Evolutionary conservation across 441 rosid species (phyloP), one percentile per base, ranked within the genome.

Genomic region (Manihot esculenta): DNA sequence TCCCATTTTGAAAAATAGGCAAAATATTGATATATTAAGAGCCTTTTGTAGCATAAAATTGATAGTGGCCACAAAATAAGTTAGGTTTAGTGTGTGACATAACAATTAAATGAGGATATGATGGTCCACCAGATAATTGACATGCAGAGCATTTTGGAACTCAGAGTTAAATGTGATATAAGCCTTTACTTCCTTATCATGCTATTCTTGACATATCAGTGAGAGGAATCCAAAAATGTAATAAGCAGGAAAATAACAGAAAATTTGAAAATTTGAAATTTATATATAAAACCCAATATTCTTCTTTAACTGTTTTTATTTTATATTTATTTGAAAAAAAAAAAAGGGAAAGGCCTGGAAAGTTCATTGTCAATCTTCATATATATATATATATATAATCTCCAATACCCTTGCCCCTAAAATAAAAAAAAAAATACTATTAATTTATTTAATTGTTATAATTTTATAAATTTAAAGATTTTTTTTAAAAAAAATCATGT

Each of bases 121-220:
- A 47, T 15, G 44, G n/a, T 35, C 20, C 5, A 21, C 60, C 48
- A 66, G 51, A 17, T 3, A 68, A 21, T 54, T 68, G 62, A 55
- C 62, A 23, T 3, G 33, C 14, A 41, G 15, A 56, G 23, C 49
- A 55, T 68, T 55, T 68, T 55, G 62, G 62, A 54, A n/a, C 71
- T 68, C 71, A 68, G 23, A 55, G 21, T 41, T 55, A 33, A 53
- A 18, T 67, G 9, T 33, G 3, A 21, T 23, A 55, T 1, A 55
- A 54, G 33, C 55, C 38, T 44, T 63, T 64, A 41, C 57, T 63
- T 64, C 68, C 57, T 65, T 65, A 65, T 49, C 57, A 27, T 65
- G 26, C 13, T 49, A 18, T 49, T 26, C 27, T 3, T 13, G 13
- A 20, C 33, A 12, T 55, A 1, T 55, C 14, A 23, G 26, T 17